A percentile compares a stretch with the other conserved stretches of the same genome.
These are phyloP conservation scores for Botrytis fabae DNA, from an alignment of 2,329 filamentous ascomycete species.

Conservation along the genomic window DNA sequence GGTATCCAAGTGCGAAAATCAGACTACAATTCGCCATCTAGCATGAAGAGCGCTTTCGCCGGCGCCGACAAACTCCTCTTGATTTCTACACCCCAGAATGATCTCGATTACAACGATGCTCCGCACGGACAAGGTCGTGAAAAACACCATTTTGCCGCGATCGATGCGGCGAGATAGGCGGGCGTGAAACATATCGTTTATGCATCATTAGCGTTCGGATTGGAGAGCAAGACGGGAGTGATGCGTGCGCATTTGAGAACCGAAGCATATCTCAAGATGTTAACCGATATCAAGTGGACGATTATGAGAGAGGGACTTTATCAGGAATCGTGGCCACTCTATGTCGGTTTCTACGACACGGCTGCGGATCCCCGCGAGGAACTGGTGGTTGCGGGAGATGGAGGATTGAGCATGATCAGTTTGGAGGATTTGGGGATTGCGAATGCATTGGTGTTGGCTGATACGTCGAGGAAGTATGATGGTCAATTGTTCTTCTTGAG, in stretches of 20 bases:
- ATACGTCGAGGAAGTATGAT: conserved; percentile 15
- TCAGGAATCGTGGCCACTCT: conserved; percentile 36
- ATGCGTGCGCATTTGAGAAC: conserved; percentile 33
- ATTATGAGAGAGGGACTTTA: conserved; percentile 36
- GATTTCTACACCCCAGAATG: conserved; percentile 35
- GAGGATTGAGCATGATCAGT: conserved; percentile 33
- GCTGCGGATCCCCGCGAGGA: conserved; percentile 30
- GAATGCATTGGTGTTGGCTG: conserved; percentile 31
- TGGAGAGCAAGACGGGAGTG: conserved; percentile 26
- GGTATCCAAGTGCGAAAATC: conserved; percentile 25
- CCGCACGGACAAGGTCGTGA: conserved; percentile 34
- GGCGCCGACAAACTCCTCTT: conserved; percentile 39
- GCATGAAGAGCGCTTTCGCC: conserved; percentile 22
- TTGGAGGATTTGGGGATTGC: conserved; percentile 34
- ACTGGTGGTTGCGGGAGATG: conserved; percentile 35
- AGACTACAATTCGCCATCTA: conserved; percentile 23
- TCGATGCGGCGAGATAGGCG: conserved; percentile 39
- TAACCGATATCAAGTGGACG: conserved; percentile 28
- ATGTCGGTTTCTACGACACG: conserved; percentile 32
- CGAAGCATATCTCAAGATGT: conserved; percentile 29
- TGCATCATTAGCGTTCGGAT: conserved; percentile 38
- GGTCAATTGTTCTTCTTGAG: conserved; percentile 18
- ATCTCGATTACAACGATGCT: conserved; percentile 45
- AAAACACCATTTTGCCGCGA: conserved; percentile 30
- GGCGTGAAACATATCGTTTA: conserved; percentile 42